Percentiles rank a stretch among this genome's conserved stretches.
Conservation (phyloP, 139 green algal genomes). For the Auxenochlorella protothecoides region DNA sequence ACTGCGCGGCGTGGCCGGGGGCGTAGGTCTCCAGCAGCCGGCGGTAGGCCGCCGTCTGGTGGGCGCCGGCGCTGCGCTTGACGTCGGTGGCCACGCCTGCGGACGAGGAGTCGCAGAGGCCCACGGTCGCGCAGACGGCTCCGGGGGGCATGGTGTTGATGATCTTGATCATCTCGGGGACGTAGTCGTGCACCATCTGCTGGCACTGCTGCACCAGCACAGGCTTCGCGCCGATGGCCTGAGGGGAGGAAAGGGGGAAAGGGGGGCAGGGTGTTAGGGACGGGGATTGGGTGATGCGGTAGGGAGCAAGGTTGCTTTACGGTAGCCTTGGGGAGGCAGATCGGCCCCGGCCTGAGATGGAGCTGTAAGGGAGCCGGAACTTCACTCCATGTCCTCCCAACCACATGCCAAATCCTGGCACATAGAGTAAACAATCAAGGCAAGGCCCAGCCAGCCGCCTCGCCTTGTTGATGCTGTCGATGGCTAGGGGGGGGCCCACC, state of each 20-base stretch:
- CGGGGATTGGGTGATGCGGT: neutral
- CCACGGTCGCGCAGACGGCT: conserved; percentile 31
- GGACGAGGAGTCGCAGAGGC: conserved; percentile 20
- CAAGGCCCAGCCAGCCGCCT: too few species aligned
- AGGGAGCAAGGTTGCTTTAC: too few species aligned
- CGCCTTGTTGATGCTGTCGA: conserved; percentile 64
- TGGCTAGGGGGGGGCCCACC: conserved; percentile 56
- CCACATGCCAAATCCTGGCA: too few species aligned
- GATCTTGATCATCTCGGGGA: conserved; percentile 58
- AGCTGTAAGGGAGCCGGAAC: too few species aligned
- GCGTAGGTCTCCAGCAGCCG: conserved; percentile 16
- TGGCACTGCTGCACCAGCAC: conserved; percentile 65
- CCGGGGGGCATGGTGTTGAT: conserved; percentile 48
- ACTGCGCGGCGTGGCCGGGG: neutral
- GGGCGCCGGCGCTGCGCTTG: too few species aligned
- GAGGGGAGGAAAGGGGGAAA: conserved; percentile 4
- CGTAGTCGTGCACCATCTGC: conserved; percentile 55
- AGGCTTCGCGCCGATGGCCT: conserved; percentile 48
- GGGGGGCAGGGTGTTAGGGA: neutral
- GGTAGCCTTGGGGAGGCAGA: too few species aligned
- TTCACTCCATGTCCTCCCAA: too few species aligned
- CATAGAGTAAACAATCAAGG: too few species aligned
- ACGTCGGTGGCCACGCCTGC: conserved; percentile 1
- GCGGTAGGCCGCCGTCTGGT: neutral
- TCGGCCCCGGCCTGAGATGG: too few species aligned